These are phyloP conservation scores for Adansonia madagascariensis DNA, from an alignment of 441 rosid genomes.

Conservation along the genomic window DNA sequence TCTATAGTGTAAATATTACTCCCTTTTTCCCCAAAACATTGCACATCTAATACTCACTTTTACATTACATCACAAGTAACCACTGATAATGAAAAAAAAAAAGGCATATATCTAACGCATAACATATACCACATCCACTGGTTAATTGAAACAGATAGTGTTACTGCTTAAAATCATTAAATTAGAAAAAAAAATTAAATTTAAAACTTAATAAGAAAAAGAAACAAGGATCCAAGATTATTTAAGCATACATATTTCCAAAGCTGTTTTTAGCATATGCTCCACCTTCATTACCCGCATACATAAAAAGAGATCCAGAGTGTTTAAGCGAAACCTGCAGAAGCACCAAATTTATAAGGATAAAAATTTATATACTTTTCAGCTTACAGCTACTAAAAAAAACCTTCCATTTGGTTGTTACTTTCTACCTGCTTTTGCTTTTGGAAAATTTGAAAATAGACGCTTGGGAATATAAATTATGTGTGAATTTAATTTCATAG, in stretches of 20 bases:
- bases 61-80: not conserved
- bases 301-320: constrained; percentile 98
- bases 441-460: not conserved
- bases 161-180: not conserved
- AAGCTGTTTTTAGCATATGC: constrained; percentile 99
- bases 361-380: not conserved
- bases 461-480: not conserved
- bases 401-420: not conserved
- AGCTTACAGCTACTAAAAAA: not conserved
- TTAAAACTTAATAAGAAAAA: not conserved
- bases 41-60: not conserved
- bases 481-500: not conserved
- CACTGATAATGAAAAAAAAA: not conserved
- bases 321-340: constrained; percentile 91
- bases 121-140: not conserved
- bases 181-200: constrained; percentile 5
- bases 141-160: not conserved
- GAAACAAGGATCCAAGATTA: constrained; percentile 15
- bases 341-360: constrained; percentile 31
- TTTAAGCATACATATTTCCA: constrained; percentile 74
- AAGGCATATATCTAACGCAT: not conserved
- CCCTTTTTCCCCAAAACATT: not conserved
- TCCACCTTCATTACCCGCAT: constrained; percentile 86
- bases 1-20: not conserved
- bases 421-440: not conserved